phyloP scores from a whole-genome alignment of 179 eudicot species.

The Camellia oleifera region DNA sequence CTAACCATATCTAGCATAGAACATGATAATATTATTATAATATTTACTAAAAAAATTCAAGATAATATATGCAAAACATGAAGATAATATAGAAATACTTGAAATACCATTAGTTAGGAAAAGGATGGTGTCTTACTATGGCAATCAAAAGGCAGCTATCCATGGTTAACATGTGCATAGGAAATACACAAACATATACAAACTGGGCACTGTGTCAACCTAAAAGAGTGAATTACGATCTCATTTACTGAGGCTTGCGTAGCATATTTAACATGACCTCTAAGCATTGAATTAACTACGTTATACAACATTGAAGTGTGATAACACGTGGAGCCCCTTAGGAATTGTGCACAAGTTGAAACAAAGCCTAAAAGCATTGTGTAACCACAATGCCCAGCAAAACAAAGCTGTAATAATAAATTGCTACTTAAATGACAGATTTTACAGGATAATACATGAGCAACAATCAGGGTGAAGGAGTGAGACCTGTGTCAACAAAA shows the following conservation, averaged over 20 bases:
- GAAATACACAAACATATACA: background rate
- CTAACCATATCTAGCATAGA: background rate
- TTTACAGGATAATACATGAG: background rate
- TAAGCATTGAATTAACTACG: background rate
- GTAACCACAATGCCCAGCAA: background rate
- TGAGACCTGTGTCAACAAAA: constrained; percentile 2
- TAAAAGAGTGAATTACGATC: too few relatives aligned
- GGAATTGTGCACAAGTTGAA: background rate
- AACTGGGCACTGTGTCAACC: too few relatives aligned
- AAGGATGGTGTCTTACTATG: background rate
- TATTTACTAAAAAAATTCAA: background rate
- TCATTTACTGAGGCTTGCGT: background rate
- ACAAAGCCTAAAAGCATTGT: background rate
- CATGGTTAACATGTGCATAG: background rate
- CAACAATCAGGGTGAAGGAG: background rate
- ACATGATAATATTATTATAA: background rate
- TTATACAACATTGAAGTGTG: background rate
- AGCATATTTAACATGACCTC: constrained; percentile 2
- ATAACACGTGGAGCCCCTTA: background rate
- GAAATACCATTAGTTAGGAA: background rate
- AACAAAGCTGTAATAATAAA: background rate
- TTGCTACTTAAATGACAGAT: background rate
- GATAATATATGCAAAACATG: background rate
- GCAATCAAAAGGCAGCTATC: background rate
- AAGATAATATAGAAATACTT: background rate